phyloP scores from a whole-genome alignment of 176 grass and related monocot genomes.

The maize (Zea mays) region Zm-B73-REFERENCE-NAM-5.0 NC_050096.1:53471001-53471500 shows the following conservation, averaged over 20 bases:
- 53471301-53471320: background rate
- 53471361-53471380: background rate
- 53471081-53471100: background rate
- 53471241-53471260: background rate
- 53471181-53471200: slow-evolving; percentile 2
- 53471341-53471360: background rate
- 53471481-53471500: background rate
- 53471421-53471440: background rate
- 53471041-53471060: background rate
- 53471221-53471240: background rate
- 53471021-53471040: background rate
- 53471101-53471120: background rate
- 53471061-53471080: background rate
- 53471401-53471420: slow-evolving; percentile 10
- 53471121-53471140: slow-evolving; percentile 16
- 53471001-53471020: background rate
- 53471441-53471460: too few relatives aligned
- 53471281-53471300: background rate
- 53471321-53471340: background rate
- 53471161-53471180: background rate
- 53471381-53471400: background rate
- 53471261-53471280: background rate
- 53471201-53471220: background rate
- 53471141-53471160: background rate
- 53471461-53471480: slow-evolving; percentile 12